Percentiles rank a stretch among this genome's conserved stretches.
Conservation (phyloP, 305 asterid genomes). For the Petunia hybrid region DNA sequence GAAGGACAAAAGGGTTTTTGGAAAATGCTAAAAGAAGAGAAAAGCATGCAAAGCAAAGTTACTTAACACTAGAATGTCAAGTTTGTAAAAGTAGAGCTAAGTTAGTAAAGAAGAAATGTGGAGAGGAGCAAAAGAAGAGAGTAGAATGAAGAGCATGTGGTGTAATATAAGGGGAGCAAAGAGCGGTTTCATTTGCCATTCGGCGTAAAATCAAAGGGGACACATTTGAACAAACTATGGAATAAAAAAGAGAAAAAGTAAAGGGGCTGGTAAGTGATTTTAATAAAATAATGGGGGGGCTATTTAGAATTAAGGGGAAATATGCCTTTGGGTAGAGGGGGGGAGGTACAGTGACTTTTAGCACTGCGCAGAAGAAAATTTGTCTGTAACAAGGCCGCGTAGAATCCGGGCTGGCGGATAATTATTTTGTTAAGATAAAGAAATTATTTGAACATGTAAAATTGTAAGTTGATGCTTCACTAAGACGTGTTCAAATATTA, state of each 20-base stretch:
- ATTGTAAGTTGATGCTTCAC: neutral
- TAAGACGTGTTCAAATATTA: neutral
- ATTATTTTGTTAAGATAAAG: neutral
- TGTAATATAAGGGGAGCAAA: conserved; percentile 76
- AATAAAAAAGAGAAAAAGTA: neutral
- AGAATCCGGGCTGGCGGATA: conserved; percentile 74
- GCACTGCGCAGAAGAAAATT: conserved; percentile 48
- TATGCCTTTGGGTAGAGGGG: neutral
- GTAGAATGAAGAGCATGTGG: conserved; percentile 61
- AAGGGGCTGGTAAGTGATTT: neutral
- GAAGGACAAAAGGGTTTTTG: conserved; percentile 10
- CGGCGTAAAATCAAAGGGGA: conserved; percentile 63
- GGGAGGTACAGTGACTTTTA: conserved; percentile 50
- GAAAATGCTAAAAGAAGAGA: conserved; percentile 28
- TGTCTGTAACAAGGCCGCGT: conserved; percentile 73
- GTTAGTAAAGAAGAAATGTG: neutral
- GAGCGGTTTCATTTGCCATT: conserved; percentile 91
- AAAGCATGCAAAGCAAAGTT: conserved; percentile 44
- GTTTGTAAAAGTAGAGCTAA: neutral
- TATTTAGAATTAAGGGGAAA: neutral
- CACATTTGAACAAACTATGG: neutral
- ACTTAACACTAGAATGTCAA: conserved; percentile 6
- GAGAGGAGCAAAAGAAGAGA: conserved; percentile 31
- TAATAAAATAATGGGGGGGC: conserved; percentile 16
- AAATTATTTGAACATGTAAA: neutral